Base-by-base conservation (phyloP, 768 basidiomycete genomes). In the Hemileccinum impolitum region DNA sequence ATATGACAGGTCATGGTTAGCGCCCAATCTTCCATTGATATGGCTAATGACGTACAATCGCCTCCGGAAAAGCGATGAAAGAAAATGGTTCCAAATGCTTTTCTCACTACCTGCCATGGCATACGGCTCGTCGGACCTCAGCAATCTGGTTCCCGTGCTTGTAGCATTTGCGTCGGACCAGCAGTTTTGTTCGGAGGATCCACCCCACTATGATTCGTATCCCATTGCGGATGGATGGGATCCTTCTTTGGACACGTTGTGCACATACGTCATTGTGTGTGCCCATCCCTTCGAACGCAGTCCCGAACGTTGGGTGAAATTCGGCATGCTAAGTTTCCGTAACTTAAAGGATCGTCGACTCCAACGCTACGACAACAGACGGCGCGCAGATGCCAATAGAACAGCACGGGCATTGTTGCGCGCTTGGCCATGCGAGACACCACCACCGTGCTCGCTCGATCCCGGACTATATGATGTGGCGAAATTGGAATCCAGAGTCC, bases 61-160 rank as follows among this genome's bases (percentile, higher is more conserved):
- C 6, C 62, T 59, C 32, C 62, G 61, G 25, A 10, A 10, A 14
- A 46, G 48, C 25, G 34, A 37, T 11, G 44, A 45, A 9, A 2
- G 21, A 23, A 41, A 56, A 39, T 51, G 44, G 37, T 55, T 49
- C 31, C 59, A 47, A 34, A 15, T 70, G 12, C 28, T 57, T 3
- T 72, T 72, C 21, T 57, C 60, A 3, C 51, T 70, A 18, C 48
- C 66, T 17, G 53, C 66, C 3, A 56, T 69, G 56, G 58, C 50
- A 6, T 70, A 67, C 40, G 31, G 45, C 7, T 61, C 55, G 5
- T 25, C 54, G 4, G 9, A 35, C 0, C 30, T 67, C 7, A 55
- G 26, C 3, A 35, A 45, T 3, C 43, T 67, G 15, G 47, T 68
- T 6, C 52, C 59, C 0, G 56, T 61, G 1, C 37, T 73, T 3